Base-by-base conservation (phyloP, 2,329 filamentous ascomycete species). In the Alternaria angustiovoidea region DNA sequence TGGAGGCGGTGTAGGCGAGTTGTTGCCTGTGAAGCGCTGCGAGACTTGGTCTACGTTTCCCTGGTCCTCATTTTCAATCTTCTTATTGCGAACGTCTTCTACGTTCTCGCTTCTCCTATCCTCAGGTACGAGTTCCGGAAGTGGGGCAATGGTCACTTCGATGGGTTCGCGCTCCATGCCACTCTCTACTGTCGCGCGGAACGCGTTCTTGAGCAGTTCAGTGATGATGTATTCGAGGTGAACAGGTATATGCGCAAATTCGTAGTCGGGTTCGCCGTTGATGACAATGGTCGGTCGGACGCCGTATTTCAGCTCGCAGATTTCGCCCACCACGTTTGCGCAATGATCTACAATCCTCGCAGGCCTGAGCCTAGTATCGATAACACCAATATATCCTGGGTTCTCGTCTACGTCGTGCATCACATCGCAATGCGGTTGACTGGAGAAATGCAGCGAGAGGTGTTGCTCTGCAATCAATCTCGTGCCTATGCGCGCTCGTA, bases 141-240 rank as follows among this genome's bases (percentile, higher is more conserved):
- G 83, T 1, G 87, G 91, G 0, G 94, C 94, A 63, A 99, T 95
- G 14, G 95, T 99, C 61, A 98, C 89, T 67, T 97, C 92, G 41
- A 99, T 85, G 1, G 94, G 92, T 66, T 96, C 91, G 42, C 87
- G 85, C 68, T 91, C 90, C 72, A 87, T 89, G n/a, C 89, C 88
- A 59, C 87, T 89, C 79, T 99, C 95, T 9, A 98, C 89, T 0
- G 93, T 96, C 4, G 95, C 94, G 43, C 95, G 88, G 81, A 98
- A 99, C 1, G 94, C 92, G 74, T 99, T 99, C 80, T 99, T 99
- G 59, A 99, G 86, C 1, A 99, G 85, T 79, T 99, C 95, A 0
- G 94, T 99, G 65, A 97, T 87, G 66, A 99, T 97, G 78, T 99
- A 99, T 79, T 98, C 94, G 24, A 99, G 86, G 78, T 99, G 95